Conservation (phyloP, 148 eudicot species). For the Vaccinium corymbosum region DNA sequence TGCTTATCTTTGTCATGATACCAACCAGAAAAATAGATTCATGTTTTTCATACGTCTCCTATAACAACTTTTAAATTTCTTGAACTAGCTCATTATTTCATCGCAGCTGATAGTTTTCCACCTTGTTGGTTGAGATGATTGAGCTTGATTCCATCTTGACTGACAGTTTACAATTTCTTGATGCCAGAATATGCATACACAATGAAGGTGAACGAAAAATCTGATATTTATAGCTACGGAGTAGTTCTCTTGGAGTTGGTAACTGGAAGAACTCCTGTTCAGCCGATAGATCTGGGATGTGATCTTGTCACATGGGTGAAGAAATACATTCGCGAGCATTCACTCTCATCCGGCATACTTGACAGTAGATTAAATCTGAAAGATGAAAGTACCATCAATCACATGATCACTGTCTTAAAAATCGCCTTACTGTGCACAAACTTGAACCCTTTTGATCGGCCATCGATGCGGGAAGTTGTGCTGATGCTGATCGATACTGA, state of each 20-base stretch:
- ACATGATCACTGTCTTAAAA: conserved; percentile 74
- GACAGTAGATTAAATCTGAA: conserved; percentile 58
- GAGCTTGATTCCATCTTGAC: conserved; percentile 1
- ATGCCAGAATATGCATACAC: conserved; percentile 93
- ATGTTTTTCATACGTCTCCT: background rate
- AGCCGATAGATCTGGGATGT: conserved; percentile 84
- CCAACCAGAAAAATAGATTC: background rate
- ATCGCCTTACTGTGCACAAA: conserved; percentile 79
- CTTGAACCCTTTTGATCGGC: conserved; percentile 76
- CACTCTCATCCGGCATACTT: conserved; percentile 58
- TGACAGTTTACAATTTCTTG: background rate
- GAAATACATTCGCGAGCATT: conserved; percentile 51
- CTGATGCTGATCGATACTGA: conserved; percentile 75
- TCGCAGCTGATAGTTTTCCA: background rate
- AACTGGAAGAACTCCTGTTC: conserved; percentile 89
- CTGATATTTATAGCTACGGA: conserved; percentile 96
- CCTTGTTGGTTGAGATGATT: background rate
- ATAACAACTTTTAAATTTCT: background rate
- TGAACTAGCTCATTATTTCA: background rate
- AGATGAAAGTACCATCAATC: conserved; percentile 50
- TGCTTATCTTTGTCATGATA: background rate
- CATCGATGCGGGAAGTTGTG: conserved; percentile 93
- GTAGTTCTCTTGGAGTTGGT: conserved; percentile 87
- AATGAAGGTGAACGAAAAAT: conserved; percentile 93
- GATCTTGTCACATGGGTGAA: conserved; percentile 80